Conservation (phyloP, 345 rosid genomes). For the Excoecaria agallocha region DNA sequence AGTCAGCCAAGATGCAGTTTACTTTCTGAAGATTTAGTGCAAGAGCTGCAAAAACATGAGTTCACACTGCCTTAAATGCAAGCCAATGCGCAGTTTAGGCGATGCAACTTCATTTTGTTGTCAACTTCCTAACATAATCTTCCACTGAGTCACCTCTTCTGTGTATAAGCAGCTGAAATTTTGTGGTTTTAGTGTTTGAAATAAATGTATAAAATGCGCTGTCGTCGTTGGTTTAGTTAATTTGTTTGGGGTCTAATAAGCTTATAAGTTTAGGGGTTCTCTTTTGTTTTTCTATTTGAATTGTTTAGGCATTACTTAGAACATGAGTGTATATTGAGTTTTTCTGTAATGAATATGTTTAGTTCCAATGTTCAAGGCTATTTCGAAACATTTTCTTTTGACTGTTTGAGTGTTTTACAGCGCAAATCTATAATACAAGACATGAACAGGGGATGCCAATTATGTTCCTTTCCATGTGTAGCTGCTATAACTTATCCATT, state of each 20-base stretch:
- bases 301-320: no score
- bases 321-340: no score
- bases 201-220: neutral
- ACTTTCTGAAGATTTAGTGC: neutral
- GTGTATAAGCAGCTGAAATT: slow-evolving; percentile 2
- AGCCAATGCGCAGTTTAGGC: neutral
- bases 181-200: slow-evolving; percentile 1
- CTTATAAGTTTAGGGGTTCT: neutral
- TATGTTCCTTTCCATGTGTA: no score
- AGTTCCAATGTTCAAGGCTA: no score
- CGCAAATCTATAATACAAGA: no score
- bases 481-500: no score
- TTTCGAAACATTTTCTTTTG: no score
- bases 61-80: neutral
- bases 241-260: neutral
- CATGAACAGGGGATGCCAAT: no score
- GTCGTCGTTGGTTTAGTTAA: no score
- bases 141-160: neutral
- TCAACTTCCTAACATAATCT: neutral
- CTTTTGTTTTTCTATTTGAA: neutral
- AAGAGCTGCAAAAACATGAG: slow-evolving; percentile 1
- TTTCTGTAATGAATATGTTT: no score
- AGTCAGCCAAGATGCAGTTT: neutral
- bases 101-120: slow-evolving; percentile 7
- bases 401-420: no score